Conservation (phyloP, 2,329 filamentous ascomycete genomes). For the Endoconidiophora polonica region DNA sequence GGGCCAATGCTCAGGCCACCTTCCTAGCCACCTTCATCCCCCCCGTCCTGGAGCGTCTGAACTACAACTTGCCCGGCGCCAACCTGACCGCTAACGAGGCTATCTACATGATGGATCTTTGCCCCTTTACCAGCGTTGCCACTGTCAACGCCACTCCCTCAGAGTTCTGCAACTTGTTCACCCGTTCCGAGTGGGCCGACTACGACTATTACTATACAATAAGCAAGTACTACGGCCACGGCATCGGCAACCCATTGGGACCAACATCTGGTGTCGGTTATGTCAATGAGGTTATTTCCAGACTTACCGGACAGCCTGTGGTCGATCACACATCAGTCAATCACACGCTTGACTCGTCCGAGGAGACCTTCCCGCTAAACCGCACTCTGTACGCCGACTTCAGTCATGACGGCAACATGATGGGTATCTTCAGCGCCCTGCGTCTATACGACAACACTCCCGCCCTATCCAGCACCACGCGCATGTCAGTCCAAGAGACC, state of each 20-base stretch:
- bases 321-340: slow-evolving; percentile 62
- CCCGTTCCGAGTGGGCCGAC: slow-evolving; percentile 50
- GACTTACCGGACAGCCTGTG: slow-evolving; percentile 54
- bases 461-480: slow-evolving; percentile 33
- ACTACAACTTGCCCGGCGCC: slow-evolving; percentile 48
- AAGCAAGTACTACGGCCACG: slow-evolving; percentile 72
- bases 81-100: slow-evolving; percentile 47
- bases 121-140: slow-evolving; percentile 69
- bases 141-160: slow-evolving; percentile 37
- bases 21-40: slow-evolving; percentile 51
- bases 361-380: slow-evolving; percentile 56
- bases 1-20: slow-evolving; percentile 30
- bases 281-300: slow-evolving; percentile 71
- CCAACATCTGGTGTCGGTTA: slow-evolving; percentile 78
- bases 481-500: slow-evolving; percentile 33
- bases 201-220: slow-evolving; percentile 73
- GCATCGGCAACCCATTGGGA: slow-evolving; percentile 59
- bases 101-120: slow-evolving; percentile 71
- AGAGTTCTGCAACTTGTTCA: slow-evolving; percentile 63
- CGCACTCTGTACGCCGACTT: slow-evolving; percentile 69
- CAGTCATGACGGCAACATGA: slow-evolving; percentile 81
- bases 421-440: slow-evolving; percentile 56
- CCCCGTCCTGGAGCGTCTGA: slow-evolving; percentile 51
- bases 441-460: slow-evolving; percentile 56
- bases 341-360: slow-evolving; percentile 51